Evolutionary conservation across 2,329 filamentous ascomycete genomes (phyloP), one percentile per base, ranked within the genome.

Genomic region (Magnaporthiopsis poae): DNA sequence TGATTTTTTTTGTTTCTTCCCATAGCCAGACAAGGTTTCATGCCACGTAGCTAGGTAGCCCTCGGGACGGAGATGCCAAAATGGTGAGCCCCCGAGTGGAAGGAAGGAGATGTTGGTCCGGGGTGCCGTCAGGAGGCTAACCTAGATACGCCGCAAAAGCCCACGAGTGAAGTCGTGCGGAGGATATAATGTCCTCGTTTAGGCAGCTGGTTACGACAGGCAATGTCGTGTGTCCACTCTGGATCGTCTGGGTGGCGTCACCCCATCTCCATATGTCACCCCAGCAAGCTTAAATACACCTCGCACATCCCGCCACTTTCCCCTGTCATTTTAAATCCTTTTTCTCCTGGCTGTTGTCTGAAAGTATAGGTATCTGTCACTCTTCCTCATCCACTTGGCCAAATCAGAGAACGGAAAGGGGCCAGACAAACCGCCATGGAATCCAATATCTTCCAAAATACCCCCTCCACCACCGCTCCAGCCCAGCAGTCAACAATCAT

Each of bases 401-500:
- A 56, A 7, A 9, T 8, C 46, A n/a, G 18, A 52, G 21, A n/a
- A n/a, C 5, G 12, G 35, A 11, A 5, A 52, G 18, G n/a, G 4
- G 2, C 13, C 18, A 52, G 46, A 52, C 18, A 7, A n/a, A 52
- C 5, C 5, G 9, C 46, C 18, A 56, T 56, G 46, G 46, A 56
- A 5, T 11, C 46, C 46, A 56, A 56, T 11, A 2, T 8, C 8
- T 21, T 56, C 18, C 46, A 56, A 21, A 21, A 21, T 1, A 21
- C 3, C 46, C 46, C n/a, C 2, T 52, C 46, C 46, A 5, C 21
- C 5, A 21, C 46, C 21, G 46, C 5, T 21, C 64, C 69, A 70
- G 61, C 72, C 69, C 61, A 39, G 46, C 46, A 21, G 46, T 3
- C 12, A 3, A 18, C 46, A 13, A 56, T 18, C 21, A n/a, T 25